Evolutionary conservation across 2,329 filamentous ascomycete species (phyloP), one percentile per base, ranked within the genome.

Genomic region (Paecilomyces fulvus): DNA sequence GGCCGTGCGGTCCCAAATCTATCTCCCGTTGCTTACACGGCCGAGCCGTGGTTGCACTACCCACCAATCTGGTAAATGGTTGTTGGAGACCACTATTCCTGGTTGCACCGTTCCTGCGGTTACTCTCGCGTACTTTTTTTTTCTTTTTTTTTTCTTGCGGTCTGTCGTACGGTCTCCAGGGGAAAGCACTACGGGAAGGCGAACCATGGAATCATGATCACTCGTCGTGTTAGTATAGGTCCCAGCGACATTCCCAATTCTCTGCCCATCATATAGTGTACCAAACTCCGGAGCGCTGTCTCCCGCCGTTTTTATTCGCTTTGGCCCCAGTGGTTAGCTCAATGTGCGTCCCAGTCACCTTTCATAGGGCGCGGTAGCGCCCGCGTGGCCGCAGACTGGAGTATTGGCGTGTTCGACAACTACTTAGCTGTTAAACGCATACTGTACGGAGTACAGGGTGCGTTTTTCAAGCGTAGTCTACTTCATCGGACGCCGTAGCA

Each of bases 331-430:
- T 12, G 31, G 2, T 14, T 43, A 43, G 33, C 14, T n/a, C 17
- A 7, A 43, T 8, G 33, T 7, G 12, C n/a, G 6, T n/a, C n/a
- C 14, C 14, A 6, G 33, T 43, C 33, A 17, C 33, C n/a, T 17
- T 17, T n/a, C 28, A 33, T 33, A 21, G 23, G 33, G 23, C 30
- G 51, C 51, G 30, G 51, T 52, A 53, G 51, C 30, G 51, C 31
- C 51, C 30, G 51, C 51, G 51, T 33, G 51, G 20, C 30, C 33
- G 51, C 51, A 53, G 28, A 30, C 50, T 23, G 33, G 33, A 43
- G 31, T 12, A 3, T 43, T 43, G 33, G 33, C 33, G 33, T 43
- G 12, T n/a, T 43, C 33, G 7, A n/a, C 33, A 7, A 43, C n/a
- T n/a, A n/a, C n/a, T 12, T 17, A 43, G 17, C 33, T 12, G 17